phyloP scores from a whole-genome alignment of 2,329 filamentous ascomycete species.

The Cylindrodendrum hubeiense region DNA sequence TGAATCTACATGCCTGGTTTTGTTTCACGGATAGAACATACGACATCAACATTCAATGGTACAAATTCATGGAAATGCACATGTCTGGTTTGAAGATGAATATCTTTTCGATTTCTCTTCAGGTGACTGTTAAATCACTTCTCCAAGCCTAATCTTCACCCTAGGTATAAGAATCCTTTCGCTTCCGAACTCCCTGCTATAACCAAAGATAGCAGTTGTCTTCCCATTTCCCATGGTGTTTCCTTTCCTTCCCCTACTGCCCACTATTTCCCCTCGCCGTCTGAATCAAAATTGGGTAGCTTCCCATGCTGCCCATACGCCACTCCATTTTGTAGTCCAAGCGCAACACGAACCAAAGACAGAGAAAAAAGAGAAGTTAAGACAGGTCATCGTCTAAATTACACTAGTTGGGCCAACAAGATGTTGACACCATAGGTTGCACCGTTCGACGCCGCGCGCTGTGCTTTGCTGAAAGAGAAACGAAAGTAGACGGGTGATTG shows the following conservation, averaged over 20 bases:
- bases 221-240: conserved; percentile 29
- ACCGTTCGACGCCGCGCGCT: conserved; percentile 43
- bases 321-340: conserved; percentile 42
- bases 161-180: conserved; percentile 23
- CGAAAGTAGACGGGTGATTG: conserved; percentile 35
- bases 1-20: not conserved
- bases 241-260: conserved; percentile 29
- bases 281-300: conserved; percentile 28
- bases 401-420: conserved; percentile 39
- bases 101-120: conserved; percentile 32
- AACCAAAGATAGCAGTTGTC: conserved; percentile 35
- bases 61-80: not conserved
- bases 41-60: not conserved
- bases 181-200: conserved; percentile 43
- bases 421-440: conserved; percentile 29
- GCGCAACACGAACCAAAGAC: conserved; percentile 33
- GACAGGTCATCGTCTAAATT: conserved; percentile 43
- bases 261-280: conserved; percentile 35
- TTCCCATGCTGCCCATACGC: conserved; percentile 33
- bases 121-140: conserved; percentile 19
- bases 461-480: conserved; percentile 39
- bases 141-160: conserved; percentile 19
- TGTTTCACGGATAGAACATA: not conserved
- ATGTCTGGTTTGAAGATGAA: conserved; percentile 5
- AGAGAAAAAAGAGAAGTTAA: conserved; percentile 34